These are phyloP conservation scores for Phialemoniopsis sp. DNA, from an alignment of 2,329 filamentous ascomycete species.

Conservation along the genomic window DNA sequence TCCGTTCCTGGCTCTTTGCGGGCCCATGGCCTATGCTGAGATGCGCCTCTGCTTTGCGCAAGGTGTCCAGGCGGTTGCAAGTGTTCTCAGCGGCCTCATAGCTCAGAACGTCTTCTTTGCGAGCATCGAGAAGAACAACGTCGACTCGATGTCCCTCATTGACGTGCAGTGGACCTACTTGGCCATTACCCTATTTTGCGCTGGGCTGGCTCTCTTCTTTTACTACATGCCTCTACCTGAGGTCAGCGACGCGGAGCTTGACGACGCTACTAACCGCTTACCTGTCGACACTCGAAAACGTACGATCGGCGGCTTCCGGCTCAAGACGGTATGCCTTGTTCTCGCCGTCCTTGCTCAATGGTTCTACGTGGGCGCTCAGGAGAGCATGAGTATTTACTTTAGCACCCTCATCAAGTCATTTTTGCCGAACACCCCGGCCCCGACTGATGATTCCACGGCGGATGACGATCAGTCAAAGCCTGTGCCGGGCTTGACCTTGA, in stretches of 20 bases:
- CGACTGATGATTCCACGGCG: conserved; percentile 14
- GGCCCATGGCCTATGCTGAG: conserved; percentile 68
- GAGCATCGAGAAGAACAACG: conserved; percentile 32
- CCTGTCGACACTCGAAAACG: conserved; percentile 46
- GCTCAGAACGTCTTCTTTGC: conserved; percentile 73
- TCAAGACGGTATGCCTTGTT: conserved; percentile 55
- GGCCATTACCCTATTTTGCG: conserved; percentile 73
- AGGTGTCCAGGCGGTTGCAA: conserved; percentile 71
- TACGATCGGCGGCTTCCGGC: conserved; percentile 43
- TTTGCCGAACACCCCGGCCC: conserved; percentile 18
- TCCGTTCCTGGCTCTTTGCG: conserved; percentile 68
- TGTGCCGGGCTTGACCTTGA: conserved; percentile 43
- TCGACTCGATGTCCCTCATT: conserved; percentile 50
- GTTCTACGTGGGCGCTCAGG: conserved; percentile 73
- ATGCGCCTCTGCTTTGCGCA: conserved; percentile 73
- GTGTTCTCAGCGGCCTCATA: conserved; percentile 66
- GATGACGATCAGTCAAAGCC: conserved; percentile 30
- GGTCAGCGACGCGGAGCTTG: conserved; percentile 51
- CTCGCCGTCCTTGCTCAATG: conserved; percentile 75
- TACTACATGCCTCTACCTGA: conserved; percentile 66
- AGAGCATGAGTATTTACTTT: conserved; percentile 59
- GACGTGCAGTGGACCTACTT: conserved; percentile 84
- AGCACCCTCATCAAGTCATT: conserved; percentile 41
- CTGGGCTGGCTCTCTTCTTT: conserved; percentile 64
- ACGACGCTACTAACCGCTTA: conserved; percentile 39